Conservation (phyloP, 306 rosid species). For the Pueraria montana region DNA sequence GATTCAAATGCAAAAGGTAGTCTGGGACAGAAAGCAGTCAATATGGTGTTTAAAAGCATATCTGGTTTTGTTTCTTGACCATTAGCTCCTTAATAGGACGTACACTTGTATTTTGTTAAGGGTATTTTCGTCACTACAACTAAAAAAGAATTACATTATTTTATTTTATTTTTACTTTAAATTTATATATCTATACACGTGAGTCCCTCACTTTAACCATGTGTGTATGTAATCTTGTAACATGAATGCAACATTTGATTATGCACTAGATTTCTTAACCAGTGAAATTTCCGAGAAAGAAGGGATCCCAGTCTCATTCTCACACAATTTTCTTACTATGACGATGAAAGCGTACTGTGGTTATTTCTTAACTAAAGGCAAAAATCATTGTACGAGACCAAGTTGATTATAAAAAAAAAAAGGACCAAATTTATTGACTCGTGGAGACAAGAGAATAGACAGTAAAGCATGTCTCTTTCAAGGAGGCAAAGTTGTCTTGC, state of each 20-base stretch:
- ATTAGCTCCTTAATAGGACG: no score
- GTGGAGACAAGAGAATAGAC: constrained; percentile 37
- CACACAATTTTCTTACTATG: background rate
- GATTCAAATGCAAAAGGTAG: background rate
- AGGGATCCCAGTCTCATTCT: background rate
- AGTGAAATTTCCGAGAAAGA: constrained; percentile 11
- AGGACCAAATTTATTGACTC: constrained; percentile 18
- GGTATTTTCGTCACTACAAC: background rate
- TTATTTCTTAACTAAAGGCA: background rate
- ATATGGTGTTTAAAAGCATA: background rate
- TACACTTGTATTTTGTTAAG: background rate
- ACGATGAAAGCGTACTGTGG: background rate
- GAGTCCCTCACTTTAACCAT: background rate
- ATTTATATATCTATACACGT: no score
- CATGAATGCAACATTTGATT: background rate
- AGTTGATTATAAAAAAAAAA: background rate
- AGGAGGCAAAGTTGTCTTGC: constrained; percentile 66
- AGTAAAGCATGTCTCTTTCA: constrained; percentile 55
- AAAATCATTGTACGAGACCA: constrained; percentile 26
- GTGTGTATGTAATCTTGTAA: background rate
- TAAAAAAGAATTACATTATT: background rate
- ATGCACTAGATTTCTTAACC: background rate
- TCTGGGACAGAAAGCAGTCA: background rate
- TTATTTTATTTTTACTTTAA: background rate
- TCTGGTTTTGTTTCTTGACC: background rate